Conservation (phyloP, 192 early-diverging fungal genomes). For the Coemansia biformis region DNA sequence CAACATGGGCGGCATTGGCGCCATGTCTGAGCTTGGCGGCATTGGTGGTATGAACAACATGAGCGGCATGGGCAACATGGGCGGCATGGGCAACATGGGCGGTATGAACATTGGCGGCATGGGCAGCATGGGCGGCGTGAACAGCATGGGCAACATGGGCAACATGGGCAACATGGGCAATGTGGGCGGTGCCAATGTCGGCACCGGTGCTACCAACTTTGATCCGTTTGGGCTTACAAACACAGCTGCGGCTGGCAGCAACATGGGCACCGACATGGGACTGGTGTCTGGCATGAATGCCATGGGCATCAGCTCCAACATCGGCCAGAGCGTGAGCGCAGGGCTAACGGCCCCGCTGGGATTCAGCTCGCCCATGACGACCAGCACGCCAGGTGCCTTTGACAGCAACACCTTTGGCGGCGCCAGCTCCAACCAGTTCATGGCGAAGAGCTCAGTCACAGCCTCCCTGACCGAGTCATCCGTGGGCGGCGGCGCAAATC, state of each 20-base stretch:
- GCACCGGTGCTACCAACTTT: constrained; percentile 15
- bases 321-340: not conserved
- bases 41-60: not conserved
- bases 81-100: constrained; percentile 9
- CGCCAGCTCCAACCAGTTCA: constrained; percentile 32
- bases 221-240: constrained; percentile 37
- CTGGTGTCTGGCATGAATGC: constrained; percentile 10
- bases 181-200: too few species aligned
- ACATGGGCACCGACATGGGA: constrained; percentile 1
- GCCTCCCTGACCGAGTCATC: constrained; percentile 14
- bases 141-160: constrained; percentile 9
- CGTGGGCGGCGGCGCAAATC: constrained; percentile 10
- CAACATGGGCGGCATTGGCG: constrained; percentile 1
- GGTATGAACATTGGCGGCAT: too few species aligned
- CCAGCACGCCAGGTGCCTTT: constrained; percentile 7
- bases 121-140: too few species aligned
- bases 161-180: too few species aligned
- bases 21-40: not conserved
- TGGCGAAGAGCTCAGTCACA: constrained; percentile 30
- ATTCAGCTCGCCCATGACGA: constrained; percentile 5
- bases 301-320: not conserved
- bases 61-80: too few species aligned
- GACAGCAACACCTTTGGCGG: constrained; percentile 17
- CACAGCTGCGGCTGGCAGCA: not conserved
- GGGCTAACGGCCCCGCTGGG: constrained; percentile 16